Conservation (phyloP, 768 basidiomycete genomes). For the Plicaturopsis crispa region DNA sequence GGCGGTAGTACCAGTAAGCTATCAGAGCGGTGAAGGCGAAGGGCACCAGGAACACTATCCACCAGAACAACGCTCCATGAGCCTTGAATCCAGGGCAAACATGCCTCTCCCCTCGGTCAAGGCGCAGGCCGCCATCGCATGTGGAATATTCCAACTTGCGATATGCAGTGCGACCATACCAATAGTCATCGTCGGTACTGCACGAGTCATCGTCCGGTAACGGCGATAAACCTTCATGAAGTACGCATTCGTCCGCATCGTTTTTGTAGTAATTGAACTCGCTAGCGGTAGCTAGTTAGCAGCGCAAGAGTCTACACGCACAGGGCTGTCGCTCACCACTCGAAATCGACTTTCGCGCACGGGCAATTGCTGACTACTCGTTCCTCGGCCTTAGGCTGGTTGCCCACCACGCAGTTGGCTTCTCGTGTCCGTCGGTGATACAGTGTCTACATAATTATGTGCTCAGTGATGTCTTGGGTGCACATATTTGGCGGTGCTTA, state of each 20-base stretch:
- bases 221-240: slow-evolving; percentile 61
- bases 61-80: slow-evolving; percentile 80
- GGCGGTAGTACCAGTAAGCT: slow-evolving; percentile 76
- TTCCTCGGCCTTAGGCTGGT: slow-evolving; percentile 43
- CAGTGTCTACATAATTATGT: slow-evolving; percentile 47
- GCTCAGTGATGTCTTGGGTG: background rate
- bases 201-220: slow-evolving; percentile 60
- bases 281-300: slow-evolving; percentile 30
- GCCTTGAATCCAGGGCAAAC: slow-evolving; percentile 75
- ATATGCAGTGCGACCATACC: slow-evolving; percentile 93
- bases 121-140: slow-evolving; percentile 76
- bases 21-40: slow-evolving; percentile 70
- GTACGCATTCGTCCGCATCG: slow-evolving; percentile 63
- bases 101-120: slow-evolving; percentile 69
- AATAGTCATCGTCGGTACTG: slow-evolving; percentile 57
- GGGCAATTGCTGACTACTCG: slow-evolving; percentile 62
- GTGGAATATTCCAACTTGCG: slow-evolving; percentile 85
- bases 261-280: slow-evolving; percentile 89
- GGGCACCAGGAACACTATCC: slow-evolving; percentile 66
- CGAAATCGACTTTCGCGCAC: slow-evolving; percentile 76
- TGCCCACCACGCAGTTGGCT: slow-evolving; percentile 78
- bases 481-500: slow-evolving; percentile 22
- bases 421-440: slow-evolving; percentile 85
- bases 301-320: background rate
- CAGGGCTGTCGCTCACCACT: slow-evolving; percentile 58